Percentiles rank a stretch among this genome's conserved stretches.
These are phyloP conservation scores for Hyaloscypha hepaticicola DNA, from an alignment of 495 filamentous ascomycete genomes.

Conservation along the genomic window DNA sequence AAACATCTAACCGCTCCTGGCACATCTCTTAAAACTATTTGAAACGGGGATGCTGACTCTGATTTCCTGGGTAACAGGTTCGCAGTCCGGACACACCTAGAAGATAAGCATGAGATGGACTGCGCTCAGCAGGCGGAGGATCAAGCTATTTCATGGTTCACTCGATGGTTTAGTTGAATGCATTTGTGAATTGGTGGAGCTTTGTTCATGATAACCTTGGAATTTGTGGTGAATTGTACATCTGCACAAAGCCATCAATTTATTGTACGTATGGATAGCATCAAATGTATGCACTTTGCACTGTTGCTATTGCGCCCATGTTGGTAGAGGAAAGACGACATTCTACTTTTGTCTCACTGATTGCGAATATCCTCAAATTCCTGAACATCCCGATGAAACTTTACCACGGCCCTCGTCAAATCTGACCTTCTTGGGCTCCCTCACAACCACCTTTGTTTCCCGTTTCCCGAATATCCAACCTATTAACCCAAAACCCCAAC, in stretches of 20 bases:
- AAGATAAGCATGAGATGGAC: constrained; percentile 44
- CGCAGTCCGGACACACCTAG: constrained; percentile 50
- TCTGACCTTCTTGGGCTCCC: background rate
- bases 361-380: background rate
- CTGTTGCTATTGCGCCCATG: too few relatives aligned
- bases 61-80: too few relatives aligned
- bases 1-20: too few relatives aligned
- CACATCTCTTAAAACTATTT: too few relatives aligned
- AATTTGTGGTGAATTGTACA: background rate
- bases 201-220: background rate
- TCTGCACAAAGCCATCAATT: too few relatives aligned
- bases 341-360: background rate
- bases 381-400: background rate
- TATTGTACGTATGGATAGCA: too few relatives aligned
- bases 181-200: background rate
- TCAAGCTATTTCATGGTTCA: constrained; percentile 56
- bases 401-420: background rate
- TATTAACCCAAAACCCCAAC: background rate
- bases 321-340: too few relatives aligned
- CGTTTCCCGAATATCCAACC: background rate
- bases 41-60: too few relatives aligned
- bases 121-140: constrained; percentile 48
- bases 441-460: background rate
- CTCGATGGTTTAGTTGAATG: constrained; percentile 18
- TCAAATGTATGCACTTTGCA: too few relatives aligned